Base-by-base conservation (phyloP, 1,284 basidiomycete genomes). In the Melampsora americana region DNA sequence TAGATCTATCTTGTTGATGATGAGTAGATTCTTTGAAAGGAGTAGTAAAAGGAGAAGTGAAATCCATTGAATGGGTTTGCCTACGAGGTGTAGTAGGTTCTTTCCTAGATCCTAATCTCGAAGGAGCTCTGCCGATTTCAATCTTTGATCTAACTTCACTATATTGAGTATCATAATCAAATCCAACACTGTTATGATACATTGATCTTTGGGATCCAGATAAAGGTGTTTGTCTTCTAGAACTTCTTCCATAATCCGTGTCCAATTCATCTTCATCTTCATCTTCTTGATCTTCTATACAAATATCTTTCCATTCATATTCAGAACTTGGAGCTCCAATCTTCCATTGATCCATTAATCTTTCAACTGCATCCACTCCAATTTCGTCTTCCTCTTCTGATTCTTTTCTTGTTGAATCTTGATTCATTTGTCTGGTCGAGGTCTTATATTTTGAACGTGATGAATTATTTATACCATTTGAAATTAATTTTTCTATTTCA, bases 291-390 rank as follows among this genome's bases (percentile, higher is more conserved):
- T 64, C 61, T 28, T 64, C 20, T 11, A 28, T 39, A 26, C 39
- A 72, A 5, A 72, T 30, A 50, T 72, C 70, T 12, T 18, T 53
- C 70, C 70, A 72, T 56, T 72, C 23, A 50, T 72, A 72, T 20
- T 66, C 61, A 65, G 39, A 46, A 5, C 60, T 72, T n/a, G 70
- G 61, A 11, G 5, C 48, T 39, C 70, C 70, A 12, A 72, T 6
- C 30, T 32, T 53, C 70, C 70, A 72, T 53, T 35, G 39, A 20
- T 35, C 35, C 70, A 72, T 72, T 14, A 72, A 16, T 23, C 70
- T 42, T 32, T 66, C 61, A 1, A 66, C 70, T 5, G 62, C 46
- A 35, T 62, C 28, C 6, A 46, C 42, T 20, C 30, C n/a, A 56
- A n/a, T 56, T n/a, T 56, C 20, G 20, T n/a, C 39, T 42, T 56